Conservation (phyloP, 768 basidiomycete species). For the Baorangia bicolor region DNA sequence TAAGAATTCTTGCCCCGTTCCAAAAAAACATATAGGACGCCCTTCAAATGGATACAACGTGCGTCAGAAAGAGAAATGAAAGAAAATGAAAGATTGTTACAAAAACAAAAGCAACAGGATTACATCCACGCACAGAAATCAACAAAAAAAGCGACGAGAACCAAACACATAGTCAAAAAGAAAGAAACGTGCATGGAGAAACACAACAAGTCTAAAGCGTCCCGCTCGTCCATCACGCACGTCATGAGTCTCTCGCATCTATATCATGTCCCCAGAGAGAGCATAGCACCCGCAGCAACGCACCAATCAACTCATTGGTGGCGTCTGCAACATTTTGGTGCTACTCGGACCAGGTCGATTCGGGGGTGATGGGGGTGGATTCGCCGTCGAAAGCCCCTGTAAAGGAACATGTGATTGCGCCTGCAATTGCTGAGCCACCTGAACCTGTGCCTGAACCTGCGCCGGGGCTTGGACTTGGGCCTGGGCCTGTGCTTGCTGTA, state of each 20-base stretch:
- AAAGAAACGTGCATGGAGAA: constrained; percentile 8
- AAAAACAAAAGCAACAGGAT: neutral
- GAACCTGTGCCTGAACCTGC: constrained; percentile 22
- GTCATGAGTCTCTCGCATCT: constrained; percentile 17
- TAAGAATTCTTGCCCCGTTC: constrained; percentile 18
- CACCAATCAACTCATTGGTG: constrained; percentile 18
- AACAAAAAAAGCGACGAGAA: neutral
- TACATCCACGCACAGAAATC: constrained; percentile 7
- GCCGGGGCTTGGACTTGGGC: constrained; percentile 20
- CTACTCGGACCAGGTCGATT: constrained; percentile 27
- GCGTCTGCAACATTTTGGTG: constrained; percentile 15
- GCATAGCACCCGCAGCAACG: neutral
- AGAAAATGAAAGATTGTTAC: neutral
- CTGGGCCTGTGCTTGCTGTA: constrained; percentile 34
- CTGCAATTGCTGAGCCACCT: constrained; percentile 21
- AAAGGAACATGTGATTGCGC: constrained; percentile 21
- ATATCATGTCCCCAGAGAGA: constrained; percentile 15
- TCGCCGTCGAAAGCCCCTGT: constrained; percentile 22
- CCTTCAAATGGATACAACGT: constrained; percentile 17
- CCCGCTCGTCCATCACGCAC: constrained; percentile 19
- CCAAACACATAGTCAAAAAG: neutral
- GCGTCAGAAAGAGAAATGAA: neutral
- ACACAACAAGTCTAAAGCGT: constrained; percentile 23
- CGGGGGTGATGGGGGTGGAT: constrained; percentile 19
- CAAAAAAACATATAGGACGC: constrained; percentile 15